Evolutionary conservation across 805 yeast genomes (phyloP), one percentile per base, ranked within the genome.

Genomic region (Candida pseudoglaebosa): DNA sequence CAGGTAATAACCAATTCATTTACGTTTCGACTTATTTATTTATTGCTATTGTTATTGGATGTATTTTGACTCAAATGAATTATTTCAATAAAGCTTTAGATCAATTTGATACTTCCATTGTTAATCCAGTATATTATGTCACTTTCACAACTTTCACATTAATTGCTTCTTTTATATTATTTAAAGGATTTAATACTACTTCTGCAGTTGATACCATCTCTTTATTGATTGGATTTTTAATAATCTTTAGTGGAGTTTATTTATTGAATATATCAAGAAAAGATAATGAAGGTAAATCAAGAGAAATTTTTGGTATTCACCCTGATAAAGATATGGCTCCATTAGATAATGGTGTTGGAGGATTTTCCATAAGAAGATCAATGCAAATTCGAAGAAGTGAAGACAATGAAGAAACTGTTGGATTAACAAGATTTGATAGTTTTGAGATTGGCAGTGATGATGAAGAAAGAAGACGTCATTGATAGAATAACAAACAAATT

Each of bases 41-140:
- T 70, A 75, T 86, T 24, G 48, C 75, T 21, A 89, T 86, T 17
- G 95, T 88, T 41, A 84, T 70, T 6, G 73, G 83, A 30, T 88
- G 96, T 62, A 89, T 88, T 49, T 53, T 84, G 52, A 86, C 95
- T 4, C 96, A 88, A 62, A 88, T 88, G 96, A 88, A 86, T 67
- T 88, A 85, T 59, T 86, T 88, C 71, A 88, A 88, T 72, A 89
- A 86, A 67, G 96, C 96, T 0, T 71, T 88, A 54, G 96, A 90
- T 51, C 95, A 86, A 60, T 88, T 88, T 53, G 96, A 89, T 58
- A 88, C 96, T 4, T 84, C 95, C 0, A 85, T 88, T 49, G 96
- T 88, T 40, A 88, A 88, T 60, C 96, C 96, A 22, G 69, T 88
- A 44, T 88, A 88, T 65, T 88, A 89, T 55, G 96, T 88, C 39